phyloP scores from a whole-genome alignment of 2,329 filamentous ascomycete species.

The Bimuria novae-zelandiae region DNA sequence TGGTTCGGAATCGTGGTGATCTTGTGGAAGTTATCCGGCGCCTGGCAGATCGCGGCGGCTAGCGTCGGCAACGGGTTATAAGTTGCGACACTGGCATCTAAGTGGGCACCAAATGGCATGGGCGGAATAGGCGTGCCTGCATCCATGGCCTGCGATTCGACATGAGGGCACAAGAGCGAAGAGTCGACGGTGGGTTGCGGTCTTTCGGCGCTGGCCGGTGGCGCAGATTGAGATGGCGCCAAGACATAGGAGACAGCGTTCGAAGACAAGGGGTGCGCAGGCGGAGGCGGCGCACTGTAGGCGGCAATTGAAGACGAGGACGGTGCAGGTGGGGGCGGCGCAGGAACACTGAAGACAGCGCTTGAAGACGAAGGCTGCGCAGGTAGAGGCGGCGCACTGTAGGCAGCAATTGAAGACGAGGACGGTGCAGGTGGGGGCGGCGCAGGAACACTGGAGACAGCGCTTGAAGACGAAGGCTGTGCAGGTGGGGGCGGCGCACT shows the following conservation, averaged over 20 bases:
- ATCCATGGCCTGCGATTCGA: not conserved
- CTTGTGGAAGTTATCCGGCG: conserved; percentile 9
- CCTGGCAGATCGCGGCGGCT: not conserved
- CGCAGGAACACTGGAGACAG: not conserved
- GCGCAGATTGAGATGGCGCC: too few relatives aligned
- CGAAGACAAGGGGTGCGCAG: too few relatives aligned
- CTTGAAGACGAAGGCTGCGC: too few relatives aligned
- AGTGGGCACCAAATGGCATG: conserved; percentile 1
- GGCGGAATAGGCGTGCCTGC: not conserved
- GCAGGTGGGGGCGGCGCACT: not conserved
- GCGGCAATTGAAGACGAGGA: too few relatives aligned
- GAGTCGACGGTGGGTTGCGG: not conserved
- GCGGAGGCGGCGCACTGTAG: too few relatives aligned
- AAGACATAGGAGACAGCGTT: too few relatives aligned
- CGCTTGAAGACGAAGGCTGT: not conserved
- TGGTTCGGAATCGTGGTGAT: conserved; percentile 9
- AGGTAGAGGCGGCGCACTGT: too few relatives aligned
- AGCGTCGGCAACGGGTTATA: conserved; percentile 6
- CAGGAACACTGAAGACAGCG: too few relatives aligned
- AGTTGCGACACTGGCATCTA: not conserved
- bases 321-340: too few relatives aligned
- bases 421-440: not conserved
- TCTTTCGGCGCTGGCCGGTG: not conserved
- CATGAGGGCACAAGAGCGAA: conserved; percentile 1
- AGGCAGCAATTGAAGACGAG: too few relatives aligned